A percentile compares a stretch with the other conserved stretches of the same genome.
Conservation (phyloP, 768 basidiomycete genomes). For the Sarcodon aspratus region DNA sequence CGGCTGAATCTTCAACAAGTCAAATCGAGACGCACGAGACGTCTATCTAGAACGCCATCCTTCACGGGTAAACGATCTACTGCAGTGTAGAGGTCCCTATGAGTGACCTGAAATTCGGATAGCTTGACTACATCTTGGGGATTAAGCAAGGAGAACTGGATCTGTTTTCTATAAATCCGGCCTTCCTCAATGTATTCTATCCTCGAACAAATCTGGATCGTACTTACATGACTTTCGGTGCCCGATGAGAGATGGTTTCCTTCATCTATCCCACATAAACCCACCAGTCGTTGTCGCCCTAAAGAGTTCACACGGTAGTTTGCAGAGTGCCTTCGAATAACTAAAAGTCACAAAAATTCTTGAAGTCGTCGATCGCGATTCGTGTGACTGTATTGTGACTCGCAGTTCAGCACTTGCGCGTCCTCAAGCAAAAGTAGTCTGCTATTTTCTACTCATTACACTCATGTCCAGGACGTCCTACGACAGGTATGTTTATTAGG, state of each 20-base stretch:
- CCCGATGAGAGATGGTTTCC: conserved; percentile 68
- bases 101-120: conserved; percentile 93
- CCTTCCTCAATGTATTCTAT: neutral
- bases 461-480: conserved; percentile 91
- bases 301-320: neutral
- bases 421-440: conserved; percentile 38
- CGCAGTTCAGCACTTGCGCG: conserved; percentile 28
- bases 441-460: too few species aligned
- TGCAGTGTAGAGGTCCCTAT: conserved; percentile 82
- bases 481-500: conserved; percentile 47
- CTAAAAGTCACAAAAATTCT: too few species aligned
- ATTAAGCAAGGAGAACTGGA: conserved; percentile 91
- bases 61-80: conserved; percentile 77
- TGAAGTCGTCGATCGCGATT: neutral
- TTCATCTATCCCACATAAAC: conserved; percentile 39
- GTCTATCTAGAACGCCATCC: conserved; percentile 86
- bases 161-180: conserved; percentile 62
- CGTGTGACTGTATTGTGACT: neutral
- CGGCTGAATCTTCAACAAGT: neutral
- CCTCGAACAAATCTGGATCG: neutral
- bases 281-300: neutral
- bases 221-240: conserved; percentile 74
- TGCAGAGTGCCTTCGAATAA: too few species aligned
- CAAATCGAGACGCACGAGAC: conserved; percentile 48
- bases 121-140: conserved; percentile 93